Base-by-base conservation (phyloP, 306 rosid species). In the Acmispon strigosus region DNA sequence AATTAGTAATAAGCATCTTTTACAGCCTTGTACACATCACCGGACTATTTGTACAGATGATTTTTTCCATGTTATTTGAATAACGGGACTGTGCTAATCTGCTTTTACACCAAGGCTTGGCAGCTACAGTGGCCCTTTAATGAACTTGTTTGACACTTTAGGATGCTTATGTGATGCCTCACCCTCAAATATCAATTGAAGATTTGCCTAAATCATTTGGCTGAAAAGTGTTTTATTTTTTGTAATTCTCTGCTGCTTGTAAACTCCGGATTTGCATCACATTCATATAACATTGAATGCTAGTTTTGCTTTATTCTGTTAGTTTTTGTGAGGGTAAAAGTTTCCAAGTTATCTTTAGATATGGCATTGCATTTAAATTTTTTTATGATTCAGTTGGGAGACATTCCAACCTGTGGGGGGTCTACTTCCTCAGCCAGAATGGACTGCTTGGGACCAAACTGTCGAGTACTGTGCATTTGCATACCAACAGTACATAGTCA, bases 371-470 rank as follows among this genome's bases (percentile, higher is more conserved):
- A 13, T 41, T 70, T 51, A 37, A 51, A 76, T 69, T 48, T 66
- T 44, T 64, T 69, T 58, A 69, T 73, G 73, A 58, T 66, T 82
- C 85, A 95, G 99, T 73, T 91, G 99, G 99, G 99, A 95, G 88
- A 89, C 97, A 70, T 95, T 92, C 74, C 96, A 91, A 81, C 97
- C 99, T 8, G 89, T 95, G 62, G 99, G 99, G 15, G 90, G 85
- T 67, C 87, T 95, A 79, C 96, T 95, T 83, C 99, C 97, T 62
- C 99, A 91, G 82, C 99, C 99, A 74, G 99, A 91, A 78, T 95
- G 99, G 99, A 87, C 96, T 70, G 91, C 96, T 19, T 95, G 99
- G 99, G 99, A 91, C 83, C 96, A 95, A 81, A 87, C 96, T 16
- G 96, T 95, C 9, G 99, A 95, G 75, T 89, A 91, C 78, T 89